Conservation (phyloP, 208 protist genomes). For the Balamuthia mandrillaris region DNA sequence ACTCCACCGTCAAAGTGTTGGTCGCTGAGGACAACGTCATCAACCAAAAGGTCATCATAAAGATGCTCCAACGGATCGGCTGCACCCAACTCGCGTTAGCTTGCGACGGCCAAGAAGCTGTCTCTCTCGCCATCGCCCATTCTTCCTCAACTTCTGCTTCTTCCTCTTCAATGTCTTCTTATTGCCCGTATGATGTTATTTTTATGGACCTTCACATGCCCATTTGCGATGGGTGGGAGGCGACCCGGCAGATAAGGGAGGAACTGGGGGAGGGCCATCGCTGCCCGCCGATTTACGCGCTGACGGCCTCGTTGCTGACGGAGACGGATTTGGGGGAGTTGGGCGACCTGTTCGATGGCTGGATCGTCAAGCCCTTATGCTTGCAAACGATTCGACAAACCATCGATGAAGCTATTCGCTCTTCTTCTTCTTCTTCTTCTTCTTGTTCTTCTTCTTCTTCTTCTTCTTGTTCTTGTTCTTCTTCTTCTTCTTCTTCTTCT, state of each 20-base stretch:
- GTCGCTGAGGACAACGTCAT: slow-evolving; percentile 66
- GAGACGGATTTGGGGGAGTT: too few relatives aligned
- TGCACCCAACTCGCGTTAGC: slow-evolving; percentile 8
- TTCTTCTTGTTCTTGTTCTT: too few relatives aligned
- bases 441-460: too few relatives aligned
- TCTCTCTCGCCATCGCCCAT: slow-evolving; percentile 35
- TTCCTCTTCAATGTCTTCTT: neutral
- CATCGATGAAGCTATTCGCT: too few relatives aligned
- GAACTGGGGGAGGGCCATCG: neutral
- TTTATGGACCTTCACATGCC: slow-evolving; percentile 55
- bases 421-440: too few relatives aligned
- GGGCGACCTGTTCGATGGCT: too few relatives aligned
- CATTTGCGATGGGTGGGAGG: slow-evolving; percentile 37
- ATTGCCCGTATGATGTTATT: neutral
- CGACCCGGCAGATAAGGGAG: slow-evolving; percentile 10
- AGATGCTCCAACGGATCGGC: slow-evolving; percentile 42
- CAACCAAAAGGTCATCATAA: slow-evolving; percentile 55
- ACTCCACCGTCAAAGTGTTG: neutral
- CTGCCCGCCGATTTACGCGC: too few relatives aligned
- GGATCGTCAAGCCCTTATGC: too few relatives aligned
- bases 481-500: too few relatives aligned
- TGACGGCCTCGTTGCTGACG: too few relatives aligned
- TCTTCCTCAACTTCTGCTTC: slow-evolving; percentile 21
- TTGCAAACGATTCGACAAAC: too few relatives aligned
- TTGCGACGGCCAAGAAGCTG: slow-evolving; percentile 53